A percentile compares a stretch with the other conserved stretches of the same genome.
Conservation (phyloP, 805 yeast genomes). For the Yamadazyma sp. region DNA sequence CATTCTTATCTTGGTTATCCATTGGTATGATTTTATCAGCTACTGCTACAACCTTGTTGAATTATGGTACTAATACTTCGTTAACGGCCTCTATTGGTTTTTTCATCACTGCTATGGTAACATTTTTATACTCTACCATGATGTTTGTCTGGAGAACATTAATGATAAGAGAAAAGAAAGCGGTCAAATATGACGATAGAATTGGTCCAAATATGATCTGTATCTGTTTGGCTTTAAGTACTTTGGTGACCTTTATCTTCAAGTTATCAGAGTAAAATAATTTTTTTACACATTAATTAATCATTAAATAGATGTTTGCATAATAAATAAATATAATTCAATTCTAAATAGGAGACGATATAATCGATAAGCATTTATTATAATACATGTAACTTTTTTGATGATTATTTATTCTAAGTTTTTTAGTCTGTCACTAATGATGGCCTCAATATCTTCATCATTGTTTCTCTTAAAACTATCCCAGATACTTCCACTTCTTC, state of each 20-base stretch:
- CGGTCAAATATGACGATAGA: conserved; percentile 82
- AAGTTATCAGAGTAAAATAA: conserved; percentile 32
- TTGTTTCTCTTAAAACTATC: conserved; percentile 7
- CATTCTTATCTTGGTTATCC: conserved; percentile 90
- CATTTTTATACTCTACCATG: conserved; percentile 68
- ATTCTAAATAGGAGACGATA: no score
- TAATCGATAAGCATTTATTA: no score
- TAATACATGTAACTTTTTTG: not conserved
- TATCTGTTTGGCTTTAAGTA: conserved; percentile 65
- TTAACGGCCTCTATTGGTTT: conserved; percentile 84
- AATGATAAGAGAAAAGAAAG: conserved; percentile 77
- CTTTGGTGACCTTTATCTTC: conserved; percentile 59
- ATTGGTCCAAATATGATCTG: conserved; percentile 87
- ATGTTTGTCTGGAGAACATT: conserved; percentile 79
- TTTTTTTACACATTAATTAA: no score
- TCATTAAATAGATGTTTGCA: no score
- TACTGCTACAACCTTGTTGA: conserved; percentile 80
- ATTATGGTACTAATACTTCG: conserved; percentile 74
- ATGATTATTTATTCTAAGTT: conserved; percentile 5
- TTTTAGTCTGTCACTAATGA: conserved; percentile 47
- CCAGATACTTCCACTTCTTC: conserved; percentile 8
- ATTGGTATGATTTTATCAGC: conserved; percentile 86
- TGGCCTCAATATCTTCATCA: conserved; percentile 48
- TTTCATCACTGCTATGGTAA: conserved; percentile 72
- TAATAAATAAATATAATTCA: no score